Conservation (phyloP, 768 basidiomycete genomes). For the Russula compacta region DNA sequence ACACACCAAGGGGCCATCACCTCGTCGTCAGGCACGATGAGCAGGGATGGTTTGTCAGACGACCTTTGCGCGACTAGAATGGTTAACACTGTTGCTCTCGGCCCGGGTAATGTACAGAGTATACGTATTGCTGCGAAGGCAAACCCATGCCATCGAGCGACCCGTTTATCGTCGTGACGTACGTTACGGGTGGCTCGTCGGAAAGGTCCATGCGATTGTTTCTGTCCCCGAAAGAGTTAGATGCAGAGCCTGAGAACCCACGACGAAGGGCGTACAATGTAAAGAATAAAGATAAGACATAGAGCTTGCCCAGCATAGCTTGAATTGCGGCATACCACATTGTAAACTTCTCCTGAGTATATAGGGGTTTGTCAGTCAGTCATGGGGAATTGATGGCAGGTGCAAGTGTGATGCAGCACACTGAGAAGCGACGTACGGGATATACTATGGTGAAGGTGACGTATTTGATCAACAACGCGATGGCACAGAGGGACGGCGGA, state of each 20-base stretch:
- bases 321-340: constrained; percentile 7
- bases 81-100: not conserved
- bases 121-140: not conserved
- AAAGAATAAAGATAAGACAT: constrained; percentile 6
- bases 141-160: not conserved
- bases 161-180: not conserved
- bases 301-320: constrained; percentile 15
- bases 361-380: not conserved
- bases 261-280: not conserved
- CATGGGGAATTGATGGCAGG: not conserved
- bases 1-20: not conserved
- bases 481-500: constrained; percentile 4
- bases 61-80: not conserved
- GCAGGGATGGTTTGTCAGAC: not conserved
- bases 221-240: not conserved
- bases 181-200: not conserved
- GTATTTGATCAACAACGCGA: constrained; percentile 6
- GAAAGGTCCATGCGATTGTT: constrained; percentile 12
- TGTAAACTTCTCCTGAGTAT: not conserved
- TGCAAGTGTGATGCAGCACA: no score
- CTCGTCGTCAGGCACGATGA: not conserved
- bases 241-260: no score
- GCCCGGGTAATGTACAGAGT: not conserved
- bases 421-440: constrained; percentile 4
- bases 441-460: not conserved